A percentile compares a stretch with the other conserved stretches of the same genome.
Conservation (phyloP, 805 yeast species). For the Teunomyces lycoperdinae region DNA sequence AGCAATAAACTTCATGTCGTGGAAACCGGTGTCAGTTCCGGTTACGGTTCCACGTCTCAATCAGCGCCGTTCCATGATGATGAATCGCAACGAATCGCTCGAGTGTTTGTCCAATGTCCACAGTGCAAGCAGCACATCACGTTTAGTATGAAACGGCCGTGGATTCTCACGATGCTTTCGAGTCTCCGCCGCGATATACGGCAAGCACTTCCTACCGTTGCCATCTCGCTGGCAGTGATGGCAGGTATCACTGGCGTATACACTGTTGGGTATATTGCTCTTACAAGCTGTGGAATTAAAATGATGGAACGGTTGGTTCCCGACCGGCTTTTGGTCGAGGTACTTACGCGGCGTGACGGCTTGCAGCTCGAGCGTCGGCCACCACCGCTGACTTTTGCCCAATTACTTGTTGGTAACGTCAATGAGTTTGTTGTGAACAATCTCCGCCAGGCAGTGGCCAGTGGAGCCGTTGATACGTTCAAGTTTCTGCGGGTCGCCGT, state of each 20-base stretch:
- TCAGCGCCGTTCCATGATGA: too few species aligned
- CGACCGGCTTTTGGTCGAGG: conserved; percentile 25
- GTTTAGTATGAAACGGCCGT: conserved; percentile 30
- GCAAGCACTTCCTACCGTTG: conserved; percentile 27
- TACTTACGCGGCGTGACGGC: conserved; percentile 14
- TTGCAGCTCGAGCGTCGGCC: background rate
- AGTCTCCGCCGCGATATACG: conserved; percentile 15
- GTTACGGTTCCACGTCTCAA: too few species aligned
- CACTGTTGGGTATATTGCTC: conserved; percentile 37
- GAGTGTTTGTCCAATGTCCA: conserved; percentile 34
- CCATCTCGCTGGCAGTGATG: conserved; percentile 32
- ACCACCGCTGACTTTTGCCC: background rate
- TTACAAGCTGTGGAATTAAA: conserved; percentile 36
- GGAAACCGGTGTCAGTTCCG: conserved; percentile 1
- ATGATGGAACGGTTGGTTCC: conserved; percentile 38
- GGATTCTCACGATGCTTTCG: conserved; percentile 19
- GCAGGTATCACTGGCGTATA: conserved; percentile 40
- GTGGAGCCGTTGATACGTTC: conserved; percentile 33
- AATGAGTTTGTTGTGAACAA: conserved; percentile 11
- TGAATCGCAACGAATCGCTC: too few species aligned
- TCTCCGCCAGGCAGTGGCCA: conserved; percentile 28
- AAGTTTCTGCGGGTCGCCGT: conserved; percentile 36
- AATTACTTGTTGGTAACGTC: conserved; percentile 15
- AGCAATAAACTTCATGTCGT: conserved; percentile 19
- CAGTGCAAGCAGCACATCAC: conserved; percentile 38